Evolutionary conservation across 805 yeast genomes (phyloP).

Genomic region (Zygotorulaspora danielsina): DNA sequence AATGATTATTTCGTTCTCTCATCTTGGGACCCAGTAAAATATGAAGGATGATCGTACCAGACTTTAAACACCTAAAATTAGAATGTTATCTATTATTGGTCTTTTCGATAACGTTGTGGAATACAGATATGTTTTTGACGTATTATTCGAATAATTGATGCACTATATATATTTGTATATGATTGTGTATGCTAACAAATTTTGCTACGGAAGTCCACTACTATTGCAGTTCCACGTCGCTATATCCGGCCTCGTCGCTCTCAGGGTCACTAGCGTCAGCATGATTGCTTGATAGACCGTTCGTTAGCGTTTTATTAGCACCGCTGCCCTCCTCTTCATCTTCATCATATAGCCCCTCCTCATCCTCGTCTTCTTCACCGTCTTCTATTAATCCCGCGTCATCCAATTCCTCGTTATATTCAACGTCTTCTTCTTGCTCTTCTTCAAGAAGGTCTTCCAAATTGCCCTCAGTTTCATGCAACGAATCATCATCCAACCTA

Average conservation of each 20-base stretch:
- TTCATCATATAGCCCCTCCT: slow-evolving; percentile 35
- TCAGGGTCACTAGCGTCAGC: slow-evolving; percentile 25
- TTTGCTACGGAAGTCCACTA: too few species aligned
- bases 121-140: too few species aligned
- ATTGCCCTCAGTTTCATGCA: slow-evolving; percentile 36
- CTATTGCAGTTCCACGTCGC: slow-evolving; percentile 40
- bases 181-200: too few species aligned
- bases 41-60: not conserved
- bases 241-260: slow-evolving; percentile 34
- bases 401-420: slow-evolving; percentile 63
- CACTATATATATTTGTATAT: too few species aligned
- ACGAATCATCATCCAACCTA: slow-evolving; percentile 43
- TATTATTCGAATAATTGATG: too few species aligned
- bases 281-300: not conserved
- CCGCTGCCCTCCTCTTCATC: slow-evolving; percentile 24
- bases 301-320: not conserved
- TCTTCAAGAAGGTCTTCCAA: slow-evolving; percentile 35
- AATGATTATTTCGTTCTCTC: not conserved
- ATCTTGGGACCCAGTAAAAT: not conserved
- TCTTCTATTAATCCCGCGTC: slow-evolving; percentile 45
- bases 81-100: too few species aligned
- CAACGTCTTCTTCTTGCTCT: slow-evolving; percentile 51
- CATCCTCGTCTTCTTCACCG: slow-evolving; percentile 40
- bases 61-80: too few species aligned
- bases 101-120: too few species aligned